Conservation (phyloP, 1,139 yeast genomes). For the Suhomyces bribrorum region DNA sequence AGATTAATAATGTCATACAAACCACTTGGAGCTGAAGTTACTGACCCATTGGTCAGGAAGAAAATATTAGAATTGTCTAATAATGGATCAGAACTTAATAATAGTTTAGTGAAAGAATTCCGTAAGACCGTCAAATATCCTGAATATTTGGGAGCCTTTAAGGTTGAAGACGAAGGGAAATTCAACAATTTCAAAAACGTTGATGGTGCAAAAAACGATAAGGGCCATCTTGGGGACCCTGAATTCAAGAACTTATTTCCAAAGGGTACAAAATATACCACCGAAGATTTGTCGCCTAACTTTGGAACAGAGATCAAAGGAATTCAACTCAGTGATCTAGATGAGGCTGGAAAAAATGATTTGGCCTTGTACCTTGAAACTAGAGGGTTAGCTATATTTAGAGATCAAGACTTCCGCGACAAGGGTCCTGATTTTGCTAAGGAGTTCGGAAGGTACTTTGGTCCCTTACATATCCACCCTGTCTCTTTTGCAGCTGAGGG, state of each 20-base stretch:
- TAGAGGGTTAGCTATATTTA: constrained; percentile 33
- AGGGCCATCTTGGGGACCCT: constrained; percentile 33
- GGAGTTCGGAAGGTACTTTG: constrained; percentile 33
- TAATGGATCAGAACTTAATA: constrained; percentile 6
- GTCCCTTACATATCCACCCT: constrained; percentile 37
- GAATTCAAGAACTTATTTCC: constrained; percentile 30
- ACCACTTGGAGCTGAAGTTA: constrained; percentile 15
- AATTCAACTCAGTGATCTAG: constrained; percentile 33
- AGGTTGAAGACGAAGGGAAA: constrained; percentile 22
- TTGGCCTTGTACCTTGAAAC: constrained; percentile 34
- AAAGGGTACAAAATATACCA: constrained; percentile 17
- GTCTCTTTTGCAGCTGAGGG: constrained; percentile 28
- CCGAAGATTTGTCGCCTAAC: constrained; percentile 30
- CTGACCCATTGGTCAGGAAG: constrained; percentile 14
- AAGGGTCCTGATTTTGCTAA: constrained; percentile 32
- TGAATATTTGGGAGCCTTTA: constrained; percentile 21
- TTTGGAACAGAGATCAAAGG: constrained; percentile 37
- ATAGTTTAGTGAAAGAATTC: constrained; percentile 13
- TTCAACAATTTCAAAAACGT: constrained; percentile 22
- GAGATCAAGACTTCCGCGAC: constrained; percentile 34
- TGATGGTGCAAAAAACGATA: constrained; percentile 25
- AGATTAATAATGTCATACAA: constrained; percentile 8
- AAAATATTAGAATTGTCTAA: constrained; percentile 4
- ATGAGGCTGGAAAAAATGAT: constrained; percentile 34
- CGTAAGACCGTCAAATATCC: constrained; percentile 24